These are phyloP conservation scores for Boletus bicolor DNA, from an alignment of 768 basidiomycete genomes.

Conservation along the genomic window DNA sequence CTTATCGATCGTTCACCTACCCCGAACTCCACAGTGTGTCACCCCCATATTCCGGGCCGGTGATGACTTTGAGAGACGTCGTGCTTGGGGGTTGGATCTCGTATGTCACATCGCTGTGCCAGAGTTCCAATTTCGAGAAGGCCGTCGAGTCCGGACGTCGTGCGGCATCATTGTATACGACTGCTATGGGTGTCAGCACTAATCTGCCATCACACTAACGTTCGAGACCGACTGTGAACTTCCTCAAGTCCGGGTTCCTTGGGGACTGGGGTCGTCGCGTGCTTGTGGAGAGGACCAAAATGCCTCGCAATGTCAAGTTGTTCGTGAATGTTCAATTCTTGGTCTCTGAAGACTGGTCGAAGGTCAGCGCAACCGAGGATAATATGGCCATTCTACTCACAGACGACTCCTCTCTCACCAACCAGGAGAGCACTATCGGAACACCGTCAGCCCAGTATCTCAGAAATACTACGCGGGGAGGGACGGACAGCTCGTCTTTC, in stretches of 20 bases:
- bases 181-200: slow-evolving; percentile 32
- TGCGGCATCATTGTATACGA: slow-evolving; percentile 68
- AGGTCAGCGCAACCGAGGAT: background rate
- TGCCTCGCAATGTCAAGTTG: slow-evolving; percentile 71
- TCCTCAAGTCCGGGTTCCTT: slow-evolving; percentile 67
- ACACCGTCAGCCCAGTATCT: slow-evolving; percentile 7
- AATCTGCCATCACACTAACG: background rate
- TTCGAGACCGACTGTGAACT: slow-evolving; percentile 55
- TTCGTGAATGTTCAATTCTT: slow-evolving; percentile 63
- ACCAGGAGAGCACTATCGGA: slow-evolving; percentile 59
- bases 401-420: slow-evolving; percentile 75
- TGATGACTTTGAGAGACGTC: slow-evolving; percentile 74
- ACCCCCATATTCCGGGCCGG: slow-evolving; percentile 67
- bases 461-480: background rate
- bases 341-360: slow-evolving; percentile 65
- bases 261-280: slow-evolving; percentile 78
- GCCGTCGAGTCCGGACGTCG: slow-evolving; percentile 59
- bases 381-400: slow-evolving; percentile 36
- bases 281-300: slow-evolving; percentile 76
- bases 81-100: slow-evolving; percentile 79
- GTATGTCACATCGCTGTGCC: slow-evolving; percentile 81
- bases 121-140: slow-evolving; percentile 73
- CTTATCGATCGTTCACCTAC: slow-evolving; percentile 34
- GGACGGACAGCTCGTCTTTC: slow-evolving; percentile 73
- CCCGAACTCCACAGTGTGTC: slow-evolving; percentile 83